phyloP scores from a whole-genome alignment of 495 filamentous ascomycete species.

The Chaetomium fimeti region DNA sequence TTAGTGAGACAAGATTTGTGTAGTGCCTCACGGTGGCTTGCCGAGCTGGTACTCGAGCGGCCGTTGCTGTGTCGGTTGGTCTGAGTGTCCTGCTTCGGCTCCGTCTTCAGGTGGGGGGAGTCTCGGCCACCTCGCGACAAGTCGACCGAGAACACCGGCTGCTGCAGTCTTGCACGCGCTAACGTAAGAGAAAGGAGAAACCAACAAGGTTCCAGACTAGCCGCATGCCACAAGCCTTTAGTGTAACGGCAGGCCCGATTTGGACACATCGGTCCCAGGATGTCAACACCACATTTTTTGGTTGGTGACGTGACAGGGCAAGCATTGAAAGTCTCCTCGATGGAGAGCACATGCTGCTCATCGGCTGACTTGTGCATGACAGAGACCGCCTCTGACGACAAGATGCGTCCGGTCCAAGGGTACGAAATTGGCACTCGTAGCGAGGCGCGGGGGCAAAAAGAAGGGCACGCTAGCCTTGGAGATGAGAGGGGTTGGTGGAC shows the following conservation, averaged over 20 bases:
- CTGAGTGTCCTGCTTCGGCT: neutral
- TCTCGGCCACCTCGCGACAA: no score
- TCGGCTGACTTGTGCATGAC: neutral
- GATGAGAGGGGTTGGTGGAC: neutral
- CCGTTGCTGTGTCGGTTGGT: neutral
- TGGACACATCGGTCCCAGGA: neutral
- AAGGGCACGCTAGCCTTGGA: neutral
- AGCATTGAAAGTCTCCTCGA: neutral
- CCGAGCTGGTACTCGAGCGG: no score
- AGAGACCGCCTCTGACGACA: neutral
- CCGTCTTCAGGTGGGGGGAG: no score
- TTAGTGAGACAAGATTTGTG: no score
- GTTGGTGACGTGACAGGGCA: neutral
- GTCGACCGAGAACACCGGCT: no score
- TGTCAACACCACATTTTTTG: neutral
- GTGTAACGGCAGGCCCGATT: neutral
- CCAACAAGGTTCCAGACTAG: neutral
- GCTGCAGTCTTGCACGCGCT: neutral
- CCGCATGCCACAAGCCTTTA: neutral
- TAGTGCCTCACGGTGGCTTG: no score
- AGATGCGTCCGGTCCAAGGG: neutral
- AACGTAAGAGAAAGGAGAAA: neutral
- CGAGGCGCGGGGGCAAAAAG: slow-evolving; percentile 2
- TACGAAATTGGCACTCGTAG: neutral
- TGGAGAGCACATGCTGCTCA: neutral